Evolutionary conservation across 345 rosid species (phyloP), one percentile per base, ranked within the genome.

Genomic region (Hevea brasiliensis): DNA sequence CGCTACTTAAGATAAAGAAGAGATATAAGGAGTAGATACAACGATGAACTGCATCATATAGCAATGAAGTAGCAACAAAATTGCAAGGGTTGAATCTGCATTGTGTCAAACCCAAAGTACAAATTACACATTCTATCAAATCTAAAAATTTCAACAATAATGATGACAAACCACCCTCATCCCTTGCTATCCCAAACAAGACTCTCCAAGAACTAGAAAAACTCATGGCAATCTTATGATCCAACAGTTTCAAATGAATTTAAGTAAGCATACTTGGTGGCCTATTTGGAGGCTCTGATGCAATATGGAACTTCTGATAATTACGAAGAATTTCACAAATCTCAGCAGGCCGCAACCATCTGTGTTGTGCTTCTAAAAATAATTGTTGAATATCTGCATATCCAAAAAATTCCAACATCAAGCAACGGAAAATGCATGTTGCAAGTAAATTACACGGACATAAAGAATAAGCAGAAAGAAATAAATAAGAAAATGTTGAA

Each of bases 291-390:
- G 98, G 85, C 84, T 92, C 97, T 0, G 97, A 29, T 0, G 91
- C 67, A 64, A 94, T 89, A n/a, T 76, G 92, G 80, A 94, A 94
- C 77, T 89, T 89, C 65, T 85, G 81, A 82, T 87, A 83, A 81
- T 90, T 90, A 74, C 87, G 84, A 76, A 94, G 97, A 78, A 94
- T 92, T 80, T 92, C 97, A 82, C 94, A 90, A 71, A 94, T 94
- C 86, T 94, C 97, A 68, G 95, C 87, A 78, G 98, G 98, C 50
- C 96, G 88, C 76, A 94, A 75, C 98, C 98, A 94, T 76, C 98
- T 85, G 71, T 89, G 88, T 68, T 88, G 97, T 7, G 98, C 98
- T 86, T 89, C 95, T 61, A 73, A 50, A 73, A 80, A 76, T 57
- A 85, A 67, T 45, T 85, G 85, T 42, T 85, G 74, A 65, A 82